Evolutionary conservation across 805 yeast species (phyloP).

Genomic region (Huiozyma sinensis): DNA sequence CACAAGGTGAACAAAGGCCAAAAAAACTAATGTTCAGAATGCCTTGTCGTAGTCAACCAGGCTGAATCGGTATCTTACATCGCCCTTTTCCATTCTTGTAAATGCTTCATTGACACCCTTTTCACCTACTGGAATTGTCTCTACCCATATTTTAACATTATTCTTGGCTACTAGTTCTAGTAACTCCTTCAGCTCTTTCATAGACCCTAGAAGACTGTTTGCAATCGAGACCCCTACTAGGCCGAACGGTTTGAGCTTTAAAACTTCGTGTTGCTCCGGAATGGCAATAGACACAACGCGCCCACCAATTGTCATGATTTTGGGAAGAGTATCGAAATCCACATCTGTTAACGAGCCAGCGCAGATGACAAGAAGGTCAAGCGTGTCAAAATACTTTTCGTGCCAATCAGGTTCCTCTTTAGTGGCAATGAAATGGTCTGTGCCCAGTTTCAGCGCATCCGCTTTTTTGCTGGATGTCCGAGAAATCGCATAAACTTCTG

Average conservation of each 20-base stretch:
- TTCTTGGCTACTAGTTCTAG: slow-evolving; percentile 38
- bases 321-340: slow-evolving; percentile 27
- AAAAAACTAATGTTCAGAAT: slow-evolving; percentile 2
- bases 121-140: slow-evolving; percentile 38
- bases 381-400: slow-evolving; percentile 21
- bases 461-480: slow-evolving; percentile 39
- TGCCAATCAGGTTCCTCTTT: slow-evolving; percentile 37
- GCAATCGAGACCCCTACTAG: slow-evolving; percentile 18
- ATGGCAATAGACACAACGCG: slow-evolving; percentile 25
- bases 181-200: slow-evolving; percentile 37
- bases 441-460: slow-evolving; percentile 42
- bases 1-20: too few relatives aligned
- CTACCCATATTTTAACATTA: slow-evolving; percentile 41
- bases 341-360: slow-evolving; percentile 34
- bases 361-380: slow-evolving; percentile 41
- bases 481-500: slow-evolving; percentile 48
- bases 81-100: slow-evolving; percentile 38
- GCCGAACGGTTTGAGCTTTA: slow-evolving; percentile 10
- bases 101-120: slow-evolving; percentile 35
- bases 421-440: slow-evolving; percentile 45
- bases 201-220: slow-evolving; percentile 35
- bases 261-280: slow-evolving; percentile 11
- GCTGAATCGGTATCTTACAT: slow-evolving; percentile 44
- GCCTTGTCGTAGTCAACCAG: slow-evolving; percentile 38
- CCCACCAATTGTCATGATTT: slow-evolving; percentile 26